These are phyloP conservation scores for Neurospora discreta DNA, from an alignment of 495 filamentous ascomycete genomes.

Conservation along the genomic window DNA sequence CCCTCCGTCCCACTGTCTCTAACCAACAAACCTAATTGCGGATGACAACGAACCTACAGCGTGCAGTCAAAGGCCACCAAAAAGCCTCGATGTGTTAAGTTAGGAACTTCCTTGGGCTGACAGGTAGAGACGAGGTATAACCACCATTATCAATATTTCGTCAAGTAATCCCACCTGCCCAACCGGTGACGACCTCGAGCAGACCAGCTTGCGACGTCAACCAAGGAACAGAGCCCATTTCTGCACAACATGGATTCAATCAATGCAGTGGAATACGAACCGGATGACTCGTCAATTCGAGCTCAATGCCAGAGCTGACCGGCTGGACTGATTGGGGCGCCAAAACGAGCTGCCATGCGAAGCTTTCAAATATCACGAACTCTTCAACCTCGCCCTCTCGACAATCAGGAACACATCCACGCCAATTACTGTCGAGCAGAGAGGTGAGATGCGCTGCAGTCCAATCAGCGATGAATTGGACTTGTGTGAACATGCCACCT, in stretches of 20 bases:
- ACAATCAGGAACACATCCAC: background rate
- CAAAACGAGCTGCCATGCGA: background rate
- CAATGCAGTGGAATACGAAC: background rate
- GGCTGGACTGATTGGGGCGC: background rate
- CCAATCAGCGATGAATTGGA: background rate
- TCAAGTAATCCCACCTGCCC: background rate
- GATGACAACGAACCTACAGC: background rate
- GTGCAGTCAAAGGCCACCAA: background rate
- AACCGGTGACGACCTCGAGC: background rate
- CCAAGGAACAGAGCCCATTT: background rate
- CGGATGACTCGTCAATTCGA: background rate
- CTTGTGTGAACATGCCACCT: background rate
- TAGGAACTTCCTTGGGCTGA: background rate
- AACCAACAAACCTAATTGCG: background rate
- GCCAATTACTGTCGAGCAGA: background rate
- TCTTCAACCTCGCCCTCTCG: background rate
- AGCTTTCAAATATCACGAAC: background rate
- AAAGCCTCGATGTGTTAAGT: background rate
- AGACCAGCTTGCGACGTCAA: background rate
- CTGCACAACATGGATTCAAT: background rate
- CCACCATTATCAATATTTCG: background rate
- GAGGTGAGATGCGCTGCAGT: background rate
- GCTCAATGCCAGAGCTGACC: background rate
- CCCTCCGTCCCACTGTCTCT: background rate
- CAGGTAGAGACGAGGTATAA: background rate